Conservation (phyloP, 2,329 filamentous ascomycete species). For the Dactylellina cionopaga region DNA sequence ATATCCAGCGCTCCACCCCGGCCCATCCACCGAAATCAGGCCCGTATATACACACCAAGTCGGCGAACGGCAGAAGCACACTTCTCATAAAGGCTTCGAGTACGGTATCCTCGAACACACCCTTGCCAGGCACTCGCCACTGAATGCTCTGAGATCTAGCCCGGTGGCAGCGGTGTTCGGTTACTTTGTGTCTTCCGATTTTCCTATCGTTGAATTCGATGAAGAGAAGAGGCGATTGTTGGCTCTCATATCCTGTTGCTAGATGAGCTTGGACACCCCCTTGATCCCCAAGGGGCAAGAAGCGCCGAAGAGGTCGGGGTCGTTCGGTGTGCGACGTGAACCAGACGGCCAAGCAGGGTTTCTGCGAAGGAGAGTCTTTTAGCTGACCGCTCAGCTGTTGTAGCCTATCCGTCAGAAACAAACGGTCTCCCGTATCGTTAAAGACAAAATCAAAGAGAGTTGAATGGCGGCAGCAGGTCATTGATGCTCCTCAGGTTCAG, state of each 20-base stretch:
- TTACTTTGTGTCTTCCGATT: background rate
- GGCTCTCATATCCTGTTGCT: background rate
- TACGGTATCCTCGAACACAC: background rate
- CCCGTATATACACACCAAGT: background rate
- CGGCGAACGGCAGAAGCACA: background rate
- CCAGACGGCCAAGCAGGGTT: background rate
- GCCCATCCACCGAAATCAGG: background rate
- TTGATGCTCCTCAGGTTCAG: background rate
- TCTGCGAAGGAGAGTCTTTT: slow-evolving; percentile 1
- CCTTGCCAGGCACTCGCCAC: background rate
- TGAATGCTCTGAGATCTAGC: background rate
- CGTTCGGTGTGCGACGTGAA: background rate
- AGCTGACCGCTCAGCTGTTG: background rate
- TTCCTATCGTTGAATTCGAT: background rate
- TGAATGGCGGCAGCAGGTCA: slow-evolving; percentile 14
- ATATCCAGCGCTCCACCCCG: background rate
- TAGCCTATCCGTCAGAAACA: slow-evolving; percentile 4
- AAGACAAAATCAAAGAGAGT: slow-evolving; percentile 8
- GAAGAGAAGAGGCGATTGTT: background rate
- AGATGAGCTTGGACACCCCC: background rate
- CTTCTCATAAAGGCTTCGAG: background rate
- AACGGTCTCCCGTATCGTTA: background rate
- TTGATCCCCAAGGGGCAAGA: background rate
- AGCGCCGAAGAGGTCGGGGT: background rate
- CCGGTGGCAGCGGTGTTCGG: background rate